A percentile compares a stretch with the other conserved stretches of the same genome.
phyloP scores from a whole-genome alignment of 148 eudicot species.

The Spergularia marina region DNA sequence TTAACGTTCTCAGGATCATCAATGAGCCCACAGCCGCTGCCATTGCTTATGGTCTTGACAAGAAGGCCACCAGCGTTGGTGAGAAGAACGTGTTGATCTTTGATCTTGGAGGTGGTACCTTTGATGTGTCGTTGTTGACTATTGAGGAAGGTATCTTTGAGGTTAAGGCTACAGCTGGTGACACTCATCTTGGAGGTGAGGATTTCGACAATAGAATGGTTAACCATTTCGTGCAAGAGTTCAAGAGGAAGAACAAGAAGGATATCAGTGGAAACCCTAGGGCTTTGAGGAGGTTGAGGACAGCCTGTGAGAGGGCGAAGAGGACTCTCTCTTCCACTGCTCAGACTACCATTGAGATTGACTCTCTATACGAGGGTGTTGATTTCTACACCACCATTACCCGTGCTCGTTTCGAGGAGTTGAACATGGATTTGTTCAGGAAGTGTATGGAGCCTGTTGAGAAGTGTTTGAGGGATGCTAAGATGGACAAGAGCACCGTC shows the following conservation, averaged over 20 bases:
- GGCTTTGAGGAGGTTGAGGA: constrained; percentile 32
- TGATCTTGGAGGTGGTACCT: constrained; percentile 39
- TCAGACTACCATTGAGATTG: constrained; percentile 35
- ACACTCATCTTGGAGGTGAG: constrained; percentile 41
- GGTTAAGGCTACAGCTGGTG: constrained; percentile 40
- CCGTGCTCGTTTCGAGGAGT: constrained; percentile 37
- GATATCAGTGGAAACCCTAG: constrained; percentile 32
- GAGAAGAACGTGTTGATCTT: constrained; percentile 37
- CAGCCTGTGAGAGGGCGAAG: constrained; percentile 36
- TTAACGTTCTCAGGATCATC: constrained; percentile 30
- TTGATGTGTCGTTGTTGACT: constrained; percentile 39
- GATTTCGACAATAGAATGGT: constrained; percentile 40
- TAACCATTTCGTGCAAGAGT: constrained; percentile 35
- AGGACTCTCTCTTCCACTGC: constrained; percentile 38
- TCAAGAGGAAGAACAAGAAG: constrained; percentile 36
- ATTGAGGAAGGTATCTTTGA: constrained; percentile 45
- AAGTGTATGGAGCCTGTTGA: constrained; percentile 40
- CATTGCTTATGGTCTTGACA: constrained; percentile 39
- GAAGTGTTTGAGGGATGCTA: constrained; percentile 37
- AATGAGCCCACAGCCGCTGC: constrained; percentile 38
- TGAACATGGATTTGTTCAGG: constrained; percentile 34
- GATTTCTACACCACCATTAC: constrained; percentile 34
- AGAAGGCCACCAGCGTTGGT: constrained; percentile 35
- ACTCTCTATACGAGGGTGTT: constrained; percentile 33
- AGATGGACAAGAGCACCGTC: constrained; percentile 39